Percentiles rank a stretch among this genome's conserved stretches.
Conservation (phyloP, 73 alveolate species). For the Tetrahymena elliotti region DNA sequence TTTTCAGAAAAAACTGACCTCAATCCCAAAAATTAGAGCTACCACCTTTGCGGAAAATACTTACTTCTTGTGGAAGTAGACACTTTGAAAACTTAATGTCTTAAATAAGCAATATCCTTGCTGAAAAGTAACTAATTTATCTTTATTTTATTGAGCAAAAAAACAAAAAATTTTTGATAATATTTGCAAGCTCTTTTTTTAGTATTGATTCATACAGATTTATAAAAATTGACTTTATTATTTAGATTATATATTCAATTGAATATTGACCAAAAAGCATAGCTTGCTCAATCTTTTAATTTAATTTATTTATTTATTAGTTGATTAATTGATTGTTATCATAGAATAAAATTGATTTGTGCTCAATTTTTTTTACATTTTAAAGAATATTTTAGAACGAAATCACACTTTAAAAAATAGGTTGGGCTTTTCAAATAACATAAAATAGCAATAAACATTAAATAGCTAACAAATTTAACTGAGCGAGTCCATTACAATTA, state of each 20-base stretch:
- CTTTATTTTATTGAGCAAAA: neutral
- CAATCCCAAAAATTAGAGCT: neutral
- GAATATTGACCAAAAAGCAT: too few species aligned
- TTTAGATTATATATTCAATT: too few species aligned
- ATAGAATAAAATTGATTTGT: neutral
- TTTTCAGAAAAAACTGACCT: neutral
- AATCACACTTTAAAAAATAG: neutral
- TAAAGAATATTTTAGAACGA: neutral
- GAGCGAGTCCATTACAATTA: neutral
- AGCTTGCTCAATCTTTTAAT: too few species aligned
- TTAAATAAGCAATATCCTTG: neutral
- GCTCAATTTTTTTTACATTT: neutral
- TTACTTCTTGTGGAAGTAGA: neutral
- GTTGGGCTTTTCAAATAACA: neutral
- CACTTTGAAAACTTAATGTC: neutral
- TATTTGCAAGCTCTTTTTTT: too few species aligned
- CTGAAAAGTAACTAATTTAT: neutral
- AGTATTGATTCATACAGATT: too few species aligned
- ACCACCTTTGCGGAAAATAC: neutral
- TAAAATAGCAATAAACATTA: too few species aligned
- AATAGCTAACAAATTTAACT: neutral
- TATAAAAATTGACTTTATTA: too few species aligned
- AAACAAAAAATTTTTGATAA: too few species aligned
- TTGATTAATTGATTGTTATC: neutral
- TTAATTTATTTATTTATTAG: too few species aligned